Base-by-base conservation (phyloP, 108 stramenopile species). In the Skeletonema tropicum region DNA sequence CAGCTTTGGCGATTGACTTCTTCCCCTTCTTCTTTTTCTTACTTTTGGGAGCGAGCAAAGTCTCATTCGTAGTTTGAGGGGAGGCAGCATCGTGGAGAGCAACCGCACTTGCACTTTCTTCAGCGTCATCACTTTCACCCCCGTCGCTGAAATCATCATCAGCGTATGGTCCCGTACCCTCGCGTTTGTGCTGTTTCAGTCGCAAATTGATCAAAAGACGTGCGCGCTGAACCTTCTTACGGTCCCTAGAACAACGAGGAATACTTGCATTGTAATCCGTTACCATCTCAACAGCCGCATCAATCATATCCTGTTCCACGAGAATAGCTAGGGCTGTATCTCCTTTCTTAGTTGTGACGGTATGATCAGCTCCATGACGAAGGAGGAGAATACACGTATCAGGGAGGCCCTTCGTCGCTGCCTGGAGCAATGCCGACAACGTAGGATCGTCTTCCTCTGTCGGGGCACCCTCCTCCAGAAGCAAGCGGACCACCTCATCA, bases 381-480 rank as follows among this genome's bases (percentile, higher is more conserved):
- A 96, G 75, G 25, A 96, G 81, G 21, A 96, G 82, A 64, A 90
- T 86, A 3, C 93, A 92, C 6, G 94, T 96, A 65, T 92, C 92
- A 0, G 94, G 92, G 14, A 96, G 77, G 11, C 94, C 94, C 66
- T 96, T 96, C 12, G 94, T 96, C 26, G 94, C 94, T 7, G 94
- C 94, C 72, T 96, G 94, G 38, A 96, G 70, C 67, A 96, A 79
- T 12, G 94, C 94, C 68, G 87, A 88, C 23, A 96, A 81, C 1
- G 94, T 96, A 21, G 94, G 94, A 74, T 96, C 94, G n/a, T 83
- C 94, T 60, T 96, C 94, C 80, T 96, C 94, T 5, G 94, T 96
- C 14, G 94, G 92, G 13, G 94, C 94, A 29, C 92, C 92, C 63
- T 89, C 91, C 64, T 93, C 90, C 3, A 96, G 66, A 10, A 96